phyloP scores from a whole-genome alignment of 805 yeast species.

The Zygotorulaspora sp. region DNA sequence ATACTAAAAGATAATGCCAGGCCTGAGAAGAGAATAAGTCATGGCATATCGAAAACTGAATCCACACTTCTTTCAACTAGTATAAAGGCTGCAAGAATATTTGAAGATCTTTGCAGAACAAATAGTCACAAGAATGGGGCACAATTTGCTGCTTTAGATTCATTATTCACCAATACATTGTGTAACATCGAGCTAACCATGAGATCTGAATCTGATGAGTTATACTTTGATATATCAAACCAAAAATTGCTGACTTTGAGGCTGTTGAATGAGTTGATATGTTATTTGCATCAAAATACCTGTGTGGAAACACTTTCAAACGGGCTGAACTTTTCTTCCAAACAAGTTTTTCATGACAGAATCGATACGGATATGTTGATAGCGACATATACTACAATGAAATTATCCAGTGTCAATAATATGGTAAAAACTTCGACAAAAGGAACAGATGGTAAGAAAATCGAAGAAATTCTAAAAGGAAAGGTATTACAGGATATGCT shows the following conservation, averaged over 20 bases:
- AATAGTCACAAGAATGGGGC: conserved; percentile 4
- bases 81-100: conserved; percentile 21
- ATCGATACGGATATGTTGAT: conserved; percentile 12
- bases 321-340: conserved; percentile 5
- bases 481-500: conserved; percentile 21
- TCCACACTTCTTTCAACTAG: conserved; percentile 12
- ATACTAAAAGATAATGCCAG: conserved; percentile 9
- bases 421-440: background rate
- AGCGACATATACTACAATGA: conserved; percentile 5
- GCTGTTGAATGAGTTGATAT: conserved; percentile 39
- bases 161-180: conserved; percentile 50
- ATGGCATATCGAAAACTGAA: background rate
- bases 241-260: conserved; percentile 59
- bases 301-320: background rate
- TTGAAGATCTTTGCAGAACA: conserved; percentile 14
- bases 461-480: conserved; percentile 21
- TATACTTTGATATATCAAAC: conserved; percentile 56
- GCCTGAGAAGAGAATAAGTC: background rate
- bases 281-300: conserved; percentile 3
- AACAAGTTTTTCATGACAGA: conserved; percentile 6
- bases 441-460: background rate
- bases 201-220: conserved; percentile 44
- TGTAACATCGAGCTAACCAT: conserved; percentile 61
- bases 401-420: background rate
- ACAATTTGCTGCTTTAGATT: conserved; percentile 26